phyloP scores from a whole-genome alignment of 2,329 filamentous ascomycete species.

The Colletotrichum orbiculare region DNA sequence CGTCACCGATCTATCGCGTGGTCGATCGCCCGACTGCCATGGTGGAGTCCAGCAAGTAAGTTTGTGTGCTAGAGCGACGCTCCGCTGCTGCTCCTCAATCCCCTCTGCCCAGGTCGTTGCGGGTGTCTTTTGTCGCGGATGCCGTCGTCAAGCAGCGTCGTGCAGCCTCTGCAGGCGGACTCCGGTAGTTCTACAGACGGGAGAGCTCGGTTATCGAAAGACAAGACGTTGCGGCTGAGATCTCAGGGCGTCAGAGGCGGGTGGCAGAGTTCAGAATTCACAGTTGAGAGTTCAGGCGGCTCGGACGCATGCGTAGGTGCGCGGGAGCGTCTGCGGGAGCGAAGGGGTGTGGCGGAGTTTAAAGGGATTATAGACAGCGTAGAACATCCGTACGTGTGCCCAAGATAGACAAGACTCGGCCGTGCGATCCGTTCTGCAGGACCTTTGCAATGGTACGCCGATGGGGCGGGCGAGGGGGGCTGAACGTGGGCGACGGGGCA shows the following conservation, averaged over 20 bases:
- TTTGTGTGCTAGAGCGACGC: conserved; percentile 2
- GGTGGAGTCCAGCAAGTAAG: conserved; percentile 6
- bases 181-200: not conserved
- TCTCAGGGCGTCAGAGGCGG: conserved; percentile 1
- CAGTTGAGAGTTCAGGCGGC: not conserved
- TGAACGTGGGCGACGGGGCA: conserved; percentile 25
- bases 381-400: not conserved
- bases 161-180: not conserved
- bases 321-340: conserved; percentile 1
- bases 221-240: conserved; percentile 13
- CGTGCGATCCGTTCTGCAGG: conserved; percentile 23
- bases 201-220: not conserved
- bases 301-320: not conserved
- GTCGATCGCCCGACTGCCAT: conserved; percentile 26
- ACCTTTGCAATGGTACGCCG: conserved; percentile 17
- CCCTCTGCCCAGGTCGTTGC: conserved; percentile 3
- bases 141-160: not conserved
- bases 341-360: conserved; percentile 25
- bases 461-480: conserved; percentile 24
- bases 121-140: not conserved
- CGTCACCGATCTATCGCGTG: conserved; percentile 28
- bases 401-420: conserved; percentile 4
- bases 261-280: not conserved
- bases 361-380: conserved; percentile 4
- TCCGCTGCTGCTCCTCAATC: not conserved